These are phyloP conservation scores for Solanum acaule DNA, from an alignment of 257 asterid species.

Conservation along the genomic window DNA sequence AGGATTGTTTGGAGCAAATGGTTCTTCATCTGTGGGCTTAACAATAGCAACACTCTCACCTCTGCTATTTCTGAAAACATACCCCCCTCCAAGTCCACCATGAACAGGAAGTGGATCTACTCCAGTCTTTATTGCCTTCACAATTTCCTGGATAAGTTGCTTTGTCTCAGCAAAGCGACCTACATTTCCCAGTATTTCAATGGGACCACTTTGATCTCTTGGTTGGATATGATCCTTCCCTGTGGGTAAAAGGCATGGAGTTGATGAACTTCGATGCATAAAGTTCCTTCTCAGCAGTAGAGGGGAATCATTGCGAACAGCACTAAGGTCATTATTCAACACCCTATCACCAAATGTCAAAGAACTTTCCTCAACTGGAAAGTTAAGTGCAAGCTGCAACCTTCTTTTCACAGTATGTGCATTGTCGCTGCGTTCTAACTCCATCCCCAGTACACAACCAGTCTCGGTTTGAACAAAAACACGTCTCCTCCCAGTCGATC, in stretches of 20 bases:
- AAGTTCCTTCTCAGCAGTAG: conserved; percentile 72
- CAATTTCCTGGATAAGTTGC: conserved; percentile 69
- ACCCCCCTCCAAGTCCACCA: conserved; percentile 96
- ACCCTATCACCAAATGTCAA: conserved; percentile 81
- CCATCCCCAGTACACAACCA: conserved; percentile 93
- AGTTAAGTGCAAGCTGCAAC: conserved; percentile 72
- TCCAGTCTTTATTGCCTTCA: conserved; percentile 70
- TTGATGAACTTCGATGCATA: conserved; percentile 87
- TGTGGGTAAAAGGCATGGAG: conserved; percentile 92
- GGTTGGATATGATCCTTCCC: conserved; percentile 59
- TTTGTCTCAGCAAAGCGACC: conserved; percentile 38
- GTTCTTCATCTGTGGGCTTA: conserved; percentile 98
- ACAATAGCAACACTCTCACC: conserved; percentile 93
- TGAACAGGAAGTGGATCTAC: conserved; percentile 76
- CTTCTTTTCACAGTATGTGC: conserved; percentile 92
- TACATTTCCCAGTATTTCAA: conserved; percentile 72
- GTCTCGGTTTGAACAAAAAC: conserved; percentile 92
- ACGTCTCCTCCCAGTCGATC: conserved; percentile 51
- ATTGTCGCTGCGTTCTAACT: conserved; percentile 74
- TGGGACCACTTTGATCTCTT: conserved; percentile 74
- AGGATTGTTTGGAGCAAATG: conserved; percentile 93
- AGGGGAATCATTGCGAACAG: conserved; percentile 70
- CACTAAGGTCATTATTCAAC: conserved; percentile 81
- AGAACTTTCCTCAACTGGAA: conserved; percentile 84
- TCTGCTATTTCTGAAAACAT: conserved; percentile 60